Percentiles rank a stretch among this genome's conserved stretches.
Conservation (phyloP, 164 flowering plant species). For the Kalanchoe fedtschenkoi region DNA sequence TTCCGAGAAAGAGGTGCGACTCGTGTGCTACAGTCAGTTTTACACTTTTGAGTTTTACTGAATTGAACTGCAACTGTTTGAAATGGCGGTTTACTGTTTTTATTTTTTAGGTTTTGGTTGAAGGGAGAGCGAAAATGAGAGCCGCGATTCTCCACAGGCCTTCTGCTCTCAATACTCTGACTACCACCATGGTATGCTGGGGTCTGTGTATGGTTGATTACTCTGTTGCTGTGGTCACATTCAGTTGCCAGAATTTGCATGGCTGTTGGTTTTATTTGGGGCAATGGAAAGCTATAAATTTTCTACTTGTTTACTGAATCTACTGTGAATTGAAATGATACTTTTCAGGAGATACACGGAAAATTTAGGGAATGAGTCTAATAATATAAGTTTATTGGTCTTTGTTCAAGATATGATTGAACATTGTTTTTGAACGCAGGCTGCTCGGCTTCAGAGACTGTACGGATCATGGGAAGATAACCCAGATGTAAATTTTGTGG, state of each 20-base stretch:
- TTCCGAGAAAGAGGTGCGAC: conserved; percentile 2
- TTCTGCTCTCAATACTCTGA: conserved; percentile 65
- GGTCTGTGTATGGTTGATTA: too few species aligned
- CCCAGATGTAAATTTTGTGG: conserved; percentile 61
- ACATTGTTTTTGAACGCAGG: conserved; percentile 25
- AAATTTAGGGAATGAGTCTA: neutral
- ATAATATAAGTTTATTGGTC: neutral
- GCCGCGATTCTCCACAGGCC: conserved; percentile 79
- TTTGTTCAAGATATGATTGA: neutral
- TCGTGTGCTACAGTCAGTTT: neutral
- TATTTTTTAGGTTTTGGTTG: conserved; percentile 58
- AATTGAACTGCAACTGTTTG: neutral
- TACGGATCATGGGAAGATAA: conserved; percentile 94
- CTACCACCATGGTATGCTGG: conserved; percentile 55
- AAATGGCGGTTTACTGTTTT: neutral
- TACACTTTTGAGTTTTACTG: neutral
- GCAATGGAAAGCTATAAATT: neutral
- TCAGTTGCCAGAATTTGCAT: too few species aligned
- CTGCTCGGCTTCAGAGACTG: conserved; percentile 51
- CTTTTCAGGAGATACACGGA: neutral
- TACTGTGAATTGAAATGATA: conserved; percentile 3
- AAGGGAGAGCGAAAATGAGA: conserved; percentile 71
- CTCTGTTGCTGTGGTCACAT: too few species aligned
- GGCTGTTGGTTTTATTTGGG: too few species aligned
- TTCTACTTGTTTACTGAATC: neutral